These are phyloP conservation scores for Tetracladium maxilliforme DNA, from an alignment of 2,329 filamentous ascomycete genomes.

Conservation along the genomic window DNA sequence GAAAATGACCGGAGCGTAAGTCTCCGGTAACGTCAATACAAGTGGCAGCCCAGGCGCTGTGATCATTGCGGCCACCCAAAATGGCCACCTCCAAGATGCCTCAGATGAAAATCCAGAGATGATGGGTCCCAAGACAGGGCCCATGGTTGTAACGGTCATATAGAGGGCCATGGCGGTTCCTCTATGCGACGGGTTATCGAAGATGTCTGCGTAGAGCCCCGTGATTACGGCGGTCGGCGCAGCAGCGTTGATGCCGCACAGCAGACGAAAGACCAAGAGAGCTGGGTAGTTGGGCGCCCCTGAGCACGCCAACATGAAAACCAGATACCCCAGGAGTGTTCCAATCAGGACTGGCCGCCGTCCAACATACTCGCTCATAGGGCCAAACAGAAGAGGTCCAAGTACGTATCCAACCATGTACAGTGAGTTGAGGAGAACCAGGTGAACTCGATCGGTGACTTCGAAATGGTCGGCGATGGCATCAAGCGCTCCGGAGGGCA, in stretches of 20 bases:
- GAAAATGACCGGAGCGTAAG: conserved; percentile 43
- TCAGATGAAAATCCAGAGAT: conserved; percentile 45
- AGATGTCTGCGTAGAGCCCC: conserved; percentile 53
- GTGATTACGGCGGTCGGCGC: conserved; percentile 46
- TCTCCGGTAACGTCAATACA: conserved; percentile 47
- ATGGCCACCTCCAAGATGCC: conserved; percentile 55
- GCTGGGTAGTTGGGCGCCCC: conserved; percentile 34
- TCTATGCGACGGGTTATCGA: conserved; percentile 34
- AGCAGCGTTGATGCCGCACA: conserved; percentile 37
- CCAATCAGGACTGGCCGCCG: conserved; percentile 28
- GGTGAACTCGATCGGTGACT: conserved; percentile 21
- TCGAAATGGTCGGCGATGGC: conserved; percentile 42
- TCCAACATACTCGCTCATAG: conserved; percentile 50
- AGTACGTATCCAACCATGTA: conserved; percentile 48
- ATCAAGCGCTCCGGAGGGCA: conserved; percentile 48
- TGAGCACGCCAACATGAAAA: conserved; percentile 40
- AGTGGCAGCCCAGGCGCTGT: conserved; percentile 47
- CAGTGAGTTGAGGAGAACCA: conserved; percentile 42
- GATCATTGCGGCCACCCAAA: conserved; percentile 47
- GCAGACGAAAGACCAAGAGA: conserved; percentile 38
- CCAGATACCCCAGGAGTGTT: conserved; percentile 30
- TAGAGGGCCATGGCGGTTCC: conserved; percentile 48
- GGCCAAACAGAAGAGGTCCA: conserved; percentile 44
- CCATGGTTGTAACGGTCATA: conserved; percentile 50
- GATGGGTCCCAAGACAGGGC: conserved; percentile 49